Evolutionary conservation across 192 early-diverging fungal species (phyloP).

Genomic region (Geosiphon pyriformis): DNA sequence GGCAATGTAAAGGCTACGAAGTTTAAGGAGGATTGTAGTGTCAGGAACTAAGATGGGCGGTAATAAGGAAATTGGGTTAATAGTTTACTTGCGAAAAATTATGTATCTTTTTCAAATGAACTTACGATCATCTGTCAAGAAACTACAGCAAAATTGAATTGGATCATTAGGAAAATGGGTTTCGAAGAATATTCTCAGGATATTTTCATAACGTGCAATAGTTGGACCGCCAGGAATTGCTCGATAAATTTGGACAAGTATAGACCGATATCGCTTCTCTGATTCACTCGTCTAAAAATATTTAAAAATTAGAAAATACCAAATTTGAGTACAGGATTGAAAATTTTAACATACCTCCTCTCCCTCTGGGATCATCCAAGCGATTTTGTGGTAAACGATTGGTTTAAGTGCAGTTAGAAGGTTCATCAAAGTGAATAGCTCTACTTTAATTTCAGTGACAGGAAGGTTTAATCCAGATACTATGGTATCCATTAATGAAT

Average conservation of each 20-base stretch:
- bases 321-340: no score
- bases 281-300: background rate
- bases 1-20: constrained; percentile 54
- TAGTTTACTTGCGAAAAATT: no score
- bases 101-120: background rate
- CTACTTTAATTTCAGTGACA: constrained; percentile 26
- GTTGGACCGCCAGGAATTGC: constrained; percentile 33
- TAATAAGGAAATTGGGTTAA: no score
- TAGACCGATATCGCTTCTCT: background rate
- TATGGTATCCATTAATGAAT: background rate
- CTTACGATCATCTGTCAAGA: constrained; percentile 37
- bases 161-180: constrained; percentile 31
- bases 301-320: background rate
- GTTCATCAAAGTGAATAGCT: constrained; percentile 33
- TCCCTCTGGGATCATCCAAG: constrained; percentile 26
- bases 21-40: constrained; percentile 28
- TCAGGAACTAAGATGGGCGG: constrained; percentile 16
- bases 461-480: background rate
- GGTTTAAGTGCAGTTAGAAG: constrained; percentile 31
- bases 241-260: constrained; percentile 31
- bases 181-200: constrained; percentile 36
- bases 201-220: constrained; percentile 34
- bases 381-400: constrained; percentile 13
- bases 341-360: constrained; percentile 17
- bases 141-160: constrained; percentile 38